Evolutionary conservation across 2,329 filamentous ascomycete species (phyloP).

Genomic region (Didymella segeticola): DNA sequence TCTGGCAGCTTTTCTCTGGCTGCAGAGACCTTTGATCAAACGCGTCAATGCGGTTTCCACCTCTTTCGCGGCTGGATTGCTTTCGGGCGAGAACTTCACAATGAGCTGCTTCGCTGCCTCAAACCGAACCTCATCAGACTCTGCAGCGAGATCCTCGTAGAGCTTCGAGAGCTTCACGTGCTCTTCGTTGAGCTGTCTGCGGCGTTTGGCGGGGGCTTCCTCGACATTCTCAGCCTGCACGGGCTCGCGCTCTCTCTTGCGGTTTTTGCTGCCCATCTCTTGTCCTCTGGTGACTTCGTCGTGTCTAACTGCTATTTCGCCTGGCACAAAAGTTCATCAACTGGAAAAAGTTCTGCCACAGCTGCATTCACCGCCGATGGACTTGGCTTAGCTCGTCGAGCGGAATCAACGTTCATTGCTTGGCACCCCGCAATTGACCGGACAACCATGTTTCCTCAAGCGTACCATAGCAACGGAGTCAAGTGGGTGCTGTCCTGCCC

Average conservation of each 20-base stretch:
- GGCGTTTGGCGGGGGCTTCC: slow-evolving; percentile 39
- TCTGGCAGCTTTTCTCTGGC: slow-evolving; percentile 85
- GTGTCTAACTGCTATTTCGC: not conserved
- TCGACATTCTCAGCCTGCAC: slow-evolving; percentile 22
- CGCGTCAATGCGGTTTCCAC: slow-evolving; percentile 51
- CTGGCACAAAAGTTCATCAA: no score
- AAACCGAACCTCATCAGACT: slow-evolving; percentile 52
- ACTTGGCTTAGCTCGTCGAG: not conserved
- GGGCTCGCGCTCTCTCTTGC: slow-evolving; percentile 38
- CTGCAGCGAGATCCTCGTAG: slow-evolving; percentile 56
- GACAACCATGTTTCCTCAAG: slow-evolving; percentile 13
- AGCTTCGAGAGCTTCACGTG: slow-evolving; percentile 54
- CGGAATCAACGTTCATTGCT: slow-evolving; percentile 4
- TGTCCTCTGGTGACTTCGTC: not conserved
- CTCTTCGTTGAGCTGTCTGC: slow-evolving; percentile 48
- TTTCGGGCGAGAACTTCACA: slow-evolving; percentile 49
- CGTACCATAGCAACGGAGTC: slow-evolving; percentile 16
- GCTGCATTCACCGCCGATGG: slow-evolving; percentile 1
- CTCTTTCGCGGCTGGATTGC: slow-evolving; percentile 45
- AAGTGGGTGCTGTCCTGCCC: slow-evolving; percentile 6
- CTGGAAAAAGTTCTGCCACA: slow-evolving; percentile 17
- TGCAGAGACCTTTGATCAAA: slow-evolving; percentile 87
- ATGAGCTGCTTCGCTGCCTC: slow-evolving; percentile 56
- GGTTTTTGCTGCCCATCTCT: slow-evolving; percentile 35
- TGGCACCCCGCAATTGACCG: slow-evolving; percentile 15